A percentile compares a stretch with the other conserved stretches of the same genome.
Evolutionary conservation across 2,329 filamentous ascomycete species (phyloP).

Genomic region (Sarocladium brachiariae): DNA sequence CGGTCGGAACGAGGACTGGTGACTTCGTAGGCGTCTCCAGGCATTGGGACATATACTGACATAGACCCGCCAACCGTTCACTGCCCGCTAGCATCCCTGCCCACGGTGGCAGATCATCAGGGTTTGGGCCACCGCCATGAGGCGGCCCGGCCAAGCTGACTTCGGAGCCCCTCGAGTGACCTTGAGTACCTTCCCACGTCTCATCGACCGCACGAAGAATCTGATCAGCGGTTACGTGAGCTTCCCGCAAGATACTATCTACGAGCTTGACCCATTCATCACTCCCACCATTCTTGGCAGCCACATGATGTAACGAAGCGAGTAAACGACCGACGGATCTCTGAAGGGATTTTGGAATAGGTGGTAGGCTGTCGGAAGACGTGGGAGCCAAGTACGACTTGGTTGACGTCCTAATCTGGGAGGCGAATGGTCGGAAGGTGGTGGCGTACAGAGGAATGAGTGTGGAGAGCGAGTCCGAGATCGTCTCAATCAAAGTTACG

Average conservation of each 20-base stretch:
- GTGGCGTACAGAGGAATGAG: constrained; percentile 77
- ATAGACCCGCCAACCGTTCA: constrained; percentile 59
- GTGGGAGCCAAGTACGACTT: constrained; percentile 59
- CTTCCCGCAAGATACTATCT: constrained; percentile 51
- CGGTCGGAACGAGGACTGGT: constrained; percentile 60
- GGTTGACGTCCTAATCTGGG: constrained; percentile 58
- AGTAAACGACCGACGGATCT: constrained; percentile 57
- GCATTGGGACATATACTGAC: constrained; percentile 58
- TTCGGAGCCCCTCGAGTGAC: constrained; percentile 32
- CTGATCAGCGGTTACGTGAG: constrained; percentile 67
- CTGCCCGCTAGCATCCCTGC: constrained; percentile 65
- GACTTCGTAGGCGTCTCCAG: constrained; percentile 58
- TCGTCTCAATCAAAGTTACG: constrained; percentile 51
- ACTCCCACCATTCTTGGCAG: constrained; percentile 68
- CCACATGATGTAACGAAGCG: constrained; percentile 69
- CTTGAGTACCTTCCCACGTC: constrained; percentile 66
- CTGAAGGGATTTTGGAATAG: constrained; percentile 46
- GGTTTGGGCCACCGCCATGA: constrained; percentile 35
- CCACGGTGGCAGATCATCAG: constrained; percentile 61
- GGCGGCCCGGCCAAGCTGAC: constrained; percentile 41
- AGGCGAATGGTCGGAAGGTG: constrained; percentile 69
- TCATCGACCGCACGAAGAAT: constrained; percentile 75
- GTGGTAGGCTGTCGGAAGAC: constrained; percentile 37
- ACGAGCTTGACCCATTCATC: constrained; percentile 74
- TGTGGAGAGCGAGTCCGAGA: constrained; percentile 64